Evolutionary conservation across 73 alveolate species (phyloP).

Genomic region (Paramecium biaurelia): DNA sequence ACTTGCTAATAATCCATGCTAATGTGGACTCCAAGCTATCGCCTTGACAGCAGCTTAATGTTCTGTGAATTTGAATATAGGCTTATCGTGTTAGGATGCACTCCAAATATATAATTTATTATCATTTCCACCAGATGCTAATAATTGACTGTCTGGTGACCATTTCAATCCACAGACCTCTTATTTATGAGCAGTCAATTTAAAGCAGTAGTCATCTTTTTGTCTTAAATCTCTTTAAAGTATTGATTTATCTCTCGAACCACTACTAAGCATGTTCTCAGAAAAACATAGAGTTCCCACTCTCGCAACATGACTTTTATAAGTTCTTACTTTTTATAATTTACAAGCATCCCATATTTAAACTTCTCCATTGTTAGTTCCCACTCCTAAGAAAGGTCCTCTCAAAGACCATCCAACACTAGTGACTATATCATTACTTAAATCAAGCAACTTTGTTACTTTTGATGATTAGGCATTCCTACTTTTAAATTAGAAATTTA

Average conservation of each 20-base stretch:
- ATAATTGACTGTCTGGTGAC: conserved; percentile 95
- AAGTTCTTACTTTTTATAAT: conserved; percentile 73
- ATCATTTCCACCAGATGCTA: conserved; percentile 99
- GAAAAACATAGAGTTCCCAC: conserved; percentile 79
- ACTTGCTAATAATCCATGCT: conserved; percentile 95
- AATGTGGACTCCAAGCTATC: conserved; percentile 99
- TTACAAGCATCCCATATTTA: conserved; percentile 82
- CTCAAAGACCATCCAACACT: conserved; percentile 89
- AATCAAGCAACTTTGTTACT: conserved; percentile 90
- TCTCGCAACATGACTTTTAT: conserved; percentile 83
- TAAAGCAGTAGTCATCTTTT: conserved; percentile 52
- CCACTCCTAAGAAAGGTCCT: conserved; percentile 80
- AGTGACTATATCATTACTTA: conserved; percentile 86
- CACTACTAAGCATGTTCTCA: conserved; percentile 80
- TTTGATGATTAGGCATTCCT: conserved; percentile 75
- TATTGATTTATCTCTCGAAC: conserved; percentile 93
- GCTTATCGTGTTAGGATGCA: conserved; percentile 69
- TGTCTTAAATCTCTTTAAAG: conserved; percentile 91
- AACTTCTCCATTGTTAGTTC: conserved; percentile 79
- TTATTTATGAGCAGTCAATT: conserved; percentile 83
- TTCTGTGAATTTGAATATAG: conserved; percentile 81
- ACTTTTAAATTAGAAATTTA: background rate
- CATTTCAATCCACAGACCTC: conserved; percentile 99
- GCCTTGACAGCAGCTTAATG: conserved; percentile 99
- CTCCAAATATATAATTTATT: conserved; percentile 97